Evolutionary conservation across 805 yeast species (phyloP), one percentile per base, ranked within the genome.

Genomic region (Schwanniomyces sp.): DNA sequence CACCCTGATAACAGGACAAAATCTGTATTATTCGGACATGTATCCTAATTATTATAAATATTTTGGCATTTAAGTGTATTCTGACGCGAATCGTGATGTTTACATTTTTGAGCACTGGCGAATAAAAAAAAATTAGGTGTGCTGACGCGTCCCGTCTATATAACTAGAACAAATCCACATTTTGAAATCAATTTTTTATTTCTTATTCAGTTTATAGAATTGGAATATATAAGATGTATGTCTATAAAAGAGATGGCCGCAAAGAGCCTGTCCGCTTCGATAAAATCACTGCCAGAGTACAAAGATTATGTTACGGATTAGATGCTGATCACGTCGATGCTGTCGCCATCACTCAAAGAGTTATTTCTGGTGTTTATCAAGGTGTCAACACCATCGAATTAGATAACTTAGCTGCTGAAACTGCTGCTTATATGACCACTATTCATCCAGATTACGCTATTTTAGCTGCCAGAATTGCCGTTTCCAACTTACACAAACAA

Each of bases 391-490:
- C 98, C 46, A 80, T 86, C 51, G 97, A 94, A 52, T 69, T 73
- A 52, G 78, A 73, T 54, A 72, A 73, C 58, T 71, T 73, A 56
- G 91, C 98, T 42, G 97, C 98, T 39, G 99, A 94, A 71, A 91
- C 97, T 32, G 96, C 97, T 48, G 98, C 98, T 38, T 88, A 86
- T 64, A 89, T 94, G 97, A 91, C 97, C 49, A 92, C 98, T 10
- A 81, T 88, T 52, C 98, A 92, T 68, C 98, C 98, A n/a, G 98
- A 94, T 72, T 91, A 92, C 61, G 97, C 97, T 25, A 83, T 85
- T 38, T 78, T 91, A 58, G 97, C 97, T 46, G 97, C 98, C 30
- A 85, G 99, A 74, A 86, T 92, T 51, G 97, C 98, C 17, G 85
- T 94, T 46, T 88, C 97, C 37, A 90, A 90, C 67, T 78, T 94